Evolutionary conservation across 2,329 filamentous ascomycete species (phyloP), one percentile per base, ranked within the genome.

Genomic region (Graphilbum fragrans): DNA sequence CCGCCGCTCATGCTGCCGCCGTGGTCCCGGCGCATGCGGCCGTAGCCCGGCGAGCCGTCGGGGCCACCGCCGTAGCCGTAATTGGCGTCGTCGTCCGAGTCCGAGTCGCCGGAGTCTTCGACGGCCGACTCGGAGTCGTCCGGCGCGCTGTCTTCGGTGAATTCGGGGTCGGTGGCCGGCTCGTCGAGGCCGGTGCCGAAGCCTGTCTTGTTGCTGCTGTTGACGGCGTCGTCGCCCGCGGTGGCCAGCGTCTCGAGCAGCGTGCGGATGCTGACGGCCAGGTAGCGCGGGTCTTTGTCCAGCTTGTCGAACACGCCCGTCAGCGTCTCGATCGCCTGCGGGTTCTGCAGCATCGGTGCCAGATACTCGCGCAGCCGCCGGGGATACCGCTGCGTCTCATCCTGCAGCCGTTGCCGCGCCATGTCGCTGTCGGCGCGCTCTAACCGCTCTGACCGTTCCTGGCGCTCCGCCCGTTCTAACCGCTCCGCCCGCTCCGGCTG

Each of bases 241-340:
- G 35, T 35, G 2, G 45, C 40, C 36, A 50, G 40, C 19, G 41
- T 48, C 36, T 49, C 44, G 6, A 50, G 43, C 32, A 50, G 36
- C 16, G 41, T 34, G 7, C 31, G 35, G 3, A 44, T 42, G 33
- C 47, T 49, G 34, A 37, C 37, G 2, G 49, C 42, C 19, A 50
- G 42, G 38, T 48, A 49, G 16, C 47, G 49, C 5, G 39, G 22
- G 33, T 49, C 47, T 23, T 45, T 37, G 37, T 48, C 47, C 3
- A 50, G 45, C 44, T 46, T 47, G 29, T 45, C 10, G 21, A 50
- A 48, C 14, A 49, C 35, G 19, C 48, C 49, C 6, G 35, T 39
- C 17, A 44, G 42, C 8, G 44, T 38, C 41, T 50, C 47, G 40
- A 50, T 43, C 34, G 44, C 49, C 36, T 35, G 29, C 27, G 38